phyloP scores from a whole-genome alignment of 306 rosid species.

The Trichosanthes truncata region DNA sequence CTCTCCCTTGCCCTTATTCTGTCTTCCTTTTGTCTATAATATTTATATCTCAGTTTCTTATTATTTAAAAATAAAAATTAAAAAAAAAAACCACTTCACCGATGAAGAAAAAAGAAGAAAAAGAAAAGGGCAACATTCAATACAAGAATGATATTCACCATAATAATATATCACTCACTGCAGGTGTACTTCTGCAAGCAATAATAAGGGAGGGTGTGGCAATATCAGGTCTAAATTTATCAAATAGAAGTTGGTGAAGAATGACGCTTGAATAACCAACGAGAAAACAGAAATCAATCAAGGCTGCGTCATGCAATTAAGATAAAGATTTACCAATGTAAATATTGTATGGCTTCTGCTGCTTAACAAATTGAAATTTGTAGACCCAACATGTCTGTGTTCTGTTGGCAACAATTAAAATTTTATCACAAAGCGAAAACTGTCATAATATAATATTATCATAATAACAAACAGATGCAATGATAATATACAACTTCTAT shows the following conservation, averaged over 20 bases:
- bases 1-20: too few relatives aligned
- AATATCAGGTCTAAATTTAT: background rate
- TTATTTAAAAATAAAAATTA: too few relatives aligned
- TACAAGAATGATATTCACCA: background rate
- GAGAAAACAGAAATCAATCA: conserved; percentile 12
- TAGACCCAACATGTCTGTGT: conserved; percentile 98
- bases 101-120: too few relatives aligned
- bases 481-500: background rate
- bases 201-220: background rate
- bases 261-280: background rate
- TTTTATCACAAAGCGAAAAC: conserved; percentile 11
- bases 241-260: conserved; percentile 2
- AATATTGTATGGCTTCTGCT: conserved; percentile 99
- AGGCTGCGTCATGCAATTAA: conserved; percentile 14
- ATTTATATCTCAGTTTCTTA: too few relatives aligned
- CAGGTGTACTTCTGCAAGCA: background rate
- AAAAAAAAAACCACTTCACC: too few relatives aligned
- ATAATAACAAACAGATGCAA: background rate
- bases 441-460: conserved; percentile 10
- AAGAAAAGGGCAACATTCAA: background rate
- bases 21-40: too few relatives aligned
- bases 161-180: background rate
- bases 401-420: conserved; percentile 42
- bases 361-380: conserved; percentile 90
- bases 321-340: conserved; percentile 56